Percentiles rank a stretch among this genome's conserved stretches.
Conservation (phyloP, 257 asterid species). For the Jaltomata sinuosa region DNA sequence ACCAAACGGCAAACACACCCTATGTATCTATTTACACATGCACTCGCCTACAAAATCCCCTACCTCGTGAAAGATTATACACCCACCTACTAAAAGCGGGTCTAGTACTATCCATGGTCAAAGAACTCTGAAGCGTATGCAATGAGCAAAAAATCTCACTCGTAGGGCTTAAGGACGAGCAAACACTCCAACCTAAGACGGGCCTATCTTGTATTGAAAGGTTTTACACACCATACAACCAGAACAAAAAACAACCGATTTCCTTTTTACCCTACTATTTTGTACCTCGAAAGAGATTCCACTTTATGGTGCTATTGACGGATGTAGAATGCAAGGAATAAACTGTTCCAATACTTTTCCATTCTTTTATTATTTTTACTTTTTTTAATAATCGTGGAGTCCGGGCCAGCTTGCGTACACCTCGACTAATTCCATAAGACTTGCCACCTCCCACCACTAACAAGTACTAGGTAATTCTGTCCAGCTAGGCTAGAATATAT, state of each 20-base stretch:
- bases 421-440: too few relatives aligned
- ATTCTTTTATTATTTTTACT: too few relatives aligned
- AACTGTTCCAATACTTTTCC: neutral
- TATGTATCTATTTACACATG: neutral
- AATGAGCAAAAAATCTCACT: neutral
- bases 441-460: too few relatives aligned
- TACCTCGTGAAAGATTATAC: neutral
- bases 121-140: neutral
- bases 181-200: neutral
- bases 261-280: neutral
- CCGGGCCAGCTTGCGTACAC: too few relatives aligned
- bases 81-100: neutral
- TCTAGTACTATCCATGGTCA: neutral
- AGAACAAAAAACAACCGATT: neutral
- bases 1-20: too few relatives aligned
- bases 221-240: neutral
- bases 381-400: too few relatives aligned
- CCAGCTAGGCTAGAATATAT: too few relatives aligned
- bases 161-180: neutral
- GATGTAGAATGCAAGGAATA: neutral
- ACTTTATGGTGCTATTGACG: neutral
- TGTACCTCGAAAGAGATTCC: neutral
- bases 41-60: neutral
- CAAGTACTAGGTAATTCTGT: too few relatives aligned
- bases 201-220: neutral